These are phyloP conservation scores for Mucor sp. DNA, from an alignment of 371 early-diverging fungal genomes.

Conservation along the genomic window DNA sequence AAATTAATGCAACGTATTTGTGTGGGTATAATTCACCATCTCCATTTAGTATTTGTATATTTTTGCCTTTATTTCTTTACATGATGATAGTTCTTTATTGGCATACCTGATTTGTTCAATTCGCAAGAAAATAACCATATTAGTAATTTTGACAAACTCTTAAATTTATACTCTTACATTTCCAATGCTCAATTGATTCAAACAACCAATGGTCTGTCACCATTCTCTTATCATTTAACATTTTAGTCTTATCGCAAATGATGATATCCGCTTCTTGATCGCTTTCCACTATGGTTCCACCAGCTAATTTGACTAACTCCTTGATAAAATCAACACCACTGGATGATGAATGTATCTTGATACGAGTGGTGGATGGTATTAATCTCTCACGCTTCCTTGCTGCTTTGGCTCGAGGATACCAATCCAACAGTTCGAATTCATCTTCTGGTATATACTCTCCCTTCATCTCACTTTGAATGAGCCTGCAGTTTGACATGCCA, in stretches of 20 bases:
- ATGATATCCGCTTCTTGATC: slow-evolving; percentile 15
- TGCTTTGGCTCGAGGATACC: slow-evolving; percentile 11
- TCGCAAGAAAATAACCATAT: neutral
- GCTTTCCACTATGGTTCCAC: slow-evolving; percentile 1
- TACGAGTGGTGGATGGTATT: slow-evolving; percentile 2
- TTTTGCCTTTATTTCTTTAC: neutral
- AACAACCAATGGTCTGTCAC: slow-evolving; percentile 22
- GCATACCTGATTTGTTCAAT: slow-evolving; percentile 1
- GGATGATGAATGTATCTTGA: slow-evolving; percentile 2
- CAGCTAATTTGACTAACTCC: slow-evolving; percentile 8
- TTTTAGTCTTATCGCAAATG: slow-evolving; percentile 9
- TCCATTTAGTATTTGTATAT: neutral
- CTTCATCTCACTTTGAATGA: slow-evolving; percentile 1
- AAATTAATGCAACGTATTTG: slow-evolving; percentile 1
- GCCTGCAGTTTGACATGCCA: neutral
- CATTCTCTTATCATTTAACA: slow-evolving; percentile 1
- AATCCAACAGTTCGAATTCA: slow-evolving; percentile 9
- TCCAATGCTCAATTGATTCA: slow-evolving; percentile 25
- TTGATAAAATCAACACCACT: slow-evolving; percentile 6
- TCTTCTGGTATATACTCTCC: slow-evolving; percentile 1
- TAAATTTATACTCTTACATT: slow-evolving; percentile 15
- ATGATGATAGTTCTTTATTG: neutral
- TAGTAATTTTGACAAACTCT: neutral
- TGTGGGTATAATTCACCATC: neutral
- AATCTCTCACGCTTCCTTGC: slow-evolving; percentile 3